These are phyloP conservation scores for Eimeria maxima DNA, from an alignment of 169 alveolate species.

Conservation along the genomic window DNA sequence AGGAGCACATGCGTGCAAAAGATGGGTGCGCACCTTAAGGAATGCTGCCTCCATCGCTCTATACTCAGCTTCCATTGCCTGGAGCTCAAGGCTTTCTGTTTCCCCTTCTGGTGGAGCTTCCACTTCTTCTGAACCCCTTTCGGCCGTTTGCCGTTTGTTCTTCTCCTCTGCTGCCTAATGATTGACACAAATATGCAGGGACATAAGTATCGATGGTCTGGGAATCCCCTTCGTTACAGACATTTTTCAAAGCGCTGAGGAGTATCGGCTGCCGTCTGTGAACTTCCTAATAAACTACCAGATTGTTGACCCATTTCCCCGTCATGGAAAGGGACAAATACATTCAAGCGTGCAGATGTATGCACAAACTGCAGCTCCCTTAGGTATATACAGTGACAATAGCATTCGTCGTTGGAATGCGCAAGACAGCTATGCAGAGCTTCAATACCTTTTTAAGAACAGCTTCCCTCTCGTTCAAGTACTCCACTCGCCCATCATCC, in stretches of 20 bases:
- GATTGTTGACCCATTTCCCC: not conserved
- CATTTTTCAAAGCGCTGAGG: not conserved
- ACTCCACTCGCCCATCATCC: slow-evolving; percentile 58
- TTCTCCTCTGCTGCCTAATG: slow-evolving; percentile 21
- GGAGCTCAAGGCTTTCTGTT: slow-evolving; percentile 18
- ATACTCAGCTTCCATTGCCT: slow-evolving; percentile 34
- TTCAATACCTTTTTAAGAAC: slow-evolving; percentile 37
- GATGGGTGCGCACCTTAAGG: slow-evolving; percentile 5
- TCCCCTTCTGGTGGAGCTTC: not conserved
- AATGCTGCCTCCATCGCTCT: slow-evolving; percentile 56
- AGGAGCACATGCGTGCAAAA: not conserved
- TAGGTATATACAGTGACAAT: not conserved
- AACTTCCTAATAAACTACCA: not conserved
- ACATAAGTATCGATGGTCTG: not conserved
- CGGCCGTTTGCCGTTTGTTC: slow-evolving; percentile 4
- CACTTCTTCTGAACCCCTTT: not conserved
- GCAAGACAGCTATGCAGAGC: not conserved
- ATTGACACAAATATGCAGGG: not conserved
- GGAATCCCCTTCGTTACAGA: not conserved
- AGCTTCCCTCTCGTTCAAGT: slow-evolving; percentile 20
- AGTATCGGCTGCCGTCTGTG: not conserved
- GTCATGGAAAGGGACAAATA: too few relatives aligned
- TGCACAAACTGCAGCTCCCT: not conserved
- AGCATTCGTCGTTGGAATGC: not conserved
- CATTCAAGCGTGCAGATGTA: not conserved